Base-by-base conservation (phyloP, 2,329 filamentous ascomycete genomes). In the Botryotinia calthae region DNA sequence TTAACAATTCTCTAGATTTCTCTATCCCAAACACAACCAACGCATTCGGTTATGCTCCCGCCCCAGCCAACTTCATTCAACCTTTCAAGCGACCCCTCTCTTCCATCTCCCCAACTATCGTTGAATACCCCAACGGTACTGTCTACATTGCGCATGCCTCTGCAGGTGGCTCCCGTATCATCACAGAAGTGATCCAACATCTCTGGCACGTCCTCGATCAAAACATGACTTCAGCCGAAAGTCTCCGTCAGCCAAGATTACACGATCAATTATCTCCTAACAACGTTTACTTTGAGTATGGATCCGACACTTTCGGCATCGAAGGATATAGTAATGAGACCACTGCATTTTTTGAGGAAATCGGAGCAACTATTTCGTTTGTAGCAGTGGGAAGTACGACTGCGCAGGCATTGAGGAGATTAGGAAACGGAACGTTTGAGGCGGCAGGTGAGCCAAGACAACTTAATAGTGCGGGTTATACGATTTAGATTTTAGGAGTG, bases 401-500 rank as follows among this genome's bases (percentile, higher is more conserved):
- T 6, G 88, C 87, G 5, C 90, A 97, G 82, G 90, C 87, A 0
- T 81, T 98, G 72, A 85, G 87, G 48, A 81, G 87, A 65, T 77
- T 89, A 68, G 78, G 77, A 0, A 90, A 90, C 72, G 92, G 77
- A 0, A 87, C 85, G 0, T 97, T 96, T 80, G 92, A 95, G 83
- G 92, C 93, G 4, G 93, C 89, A 1, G 88, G 89, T 1, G 94
- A 97, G 81, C 91, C 91, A 37, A 87, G 93, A 75, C 93, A 95
- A 85, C 81, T 83, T 77, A 90, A 91, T 78, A 93, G 90, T 71
- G 92, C 70, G 1, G 93, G 91, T 0, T 86, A 89, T 77, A 88
- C 81, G 4, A 82, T 87, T 48, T 87, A 82, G 54, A 56, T 56
- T 6, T 16, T 8, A 44, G 8, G 25, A 9, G 34, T 40, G 14